A percentile compares a stretch with the other conserved stretches of the same genome.
These are phyloP conservation scores for Mycena rosella DNA, from an alignment of 768 basidiomycete genomes.

Conservation along the genomic window DNA sequence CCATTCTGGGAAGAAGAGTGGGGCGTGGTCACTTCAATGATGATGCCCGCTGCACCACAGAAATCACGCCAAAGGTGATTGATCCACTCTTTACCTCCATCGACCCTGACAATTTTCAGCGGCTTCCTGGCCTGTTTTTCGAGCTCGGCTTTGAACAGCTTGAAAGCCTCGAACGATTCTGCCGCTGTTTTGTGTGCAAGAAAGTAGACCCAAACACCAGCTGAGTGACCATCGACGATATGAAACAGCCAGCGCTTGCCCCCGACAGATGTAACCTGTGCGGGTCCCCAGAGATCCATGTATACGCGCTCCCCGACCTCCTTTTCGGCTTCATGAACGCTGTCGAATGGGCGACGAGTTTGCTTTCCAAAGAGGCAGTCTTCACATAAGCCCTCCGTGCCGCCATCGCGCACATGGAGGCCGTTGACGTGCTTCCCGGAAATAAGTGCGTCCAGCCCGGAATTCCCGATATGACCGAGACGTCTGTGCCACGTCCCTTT, in stretches of 20 bases:
- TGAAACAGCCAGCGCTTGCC: not conserved
- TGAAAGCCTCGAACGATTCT: not conserved
- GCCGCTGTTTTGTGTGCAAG: not conserved
- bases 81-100: constrained; percentile 18
- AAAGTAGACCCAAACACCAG: not conserved
- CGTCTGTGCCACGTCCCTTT: constrained; percentile 26
- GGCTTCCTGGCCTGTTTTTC: not conserved
- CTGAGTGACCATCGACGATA: not conserved
- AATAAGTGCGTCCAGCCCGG: constrained; percentile 1
- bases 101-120: not conserved
- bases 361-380: constrained; percentile 18
- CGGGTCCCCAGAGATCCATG: constrained; percentile 25
- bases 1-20: not conserved
- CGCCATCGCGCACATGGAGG: not conserved
- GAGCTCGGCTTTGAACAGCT: not conserved
- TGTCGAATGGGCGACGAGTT: constrained; percentile 16
- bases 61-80: constrained; percentile 5
- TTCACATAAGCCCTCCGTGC: not conserved
- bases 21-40: not conserved
- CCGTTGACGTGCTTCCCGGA: constrained; percentile 17
- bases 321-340: constrained; percentile 8
- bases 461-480: constrained; percentile 20
- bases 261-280: not conserved
- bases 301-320: constrained; percentile 22
- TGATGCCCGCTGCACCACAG: not conserved